Evolutionary conservation across 23 red algal species (phyloP), one percentile per base, ranked within the genome.

Genomic region (Gracilaria domingensis): DNA sequence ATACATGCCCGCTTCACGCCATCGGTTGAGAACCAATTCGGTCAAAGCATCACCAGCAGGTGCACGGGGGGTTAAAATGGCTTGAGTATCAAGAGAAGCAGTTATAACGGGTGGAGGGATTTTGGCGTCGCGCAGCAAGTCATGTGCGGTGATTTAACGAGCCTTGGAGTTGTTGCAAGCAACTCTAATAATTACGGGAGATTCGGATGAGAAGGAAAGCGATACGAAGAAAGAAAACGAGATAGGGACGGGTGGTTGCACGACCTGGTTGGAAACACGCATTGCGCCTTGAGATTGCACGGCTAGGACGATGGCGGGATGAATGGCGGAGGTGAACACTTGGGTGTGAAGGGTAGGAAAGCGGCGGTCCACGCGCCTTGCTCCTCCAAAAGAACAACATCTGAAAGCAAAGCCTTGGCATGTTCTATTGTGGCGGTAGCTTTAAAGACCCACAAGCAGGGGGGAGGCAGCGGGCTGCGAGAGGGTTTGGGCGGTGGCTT

Each of bases 1-100:
- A 49, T 79, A 60, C 73, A 90, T 60, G 53, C 87, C 87, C 8
- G 87, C 87, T 29, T 90, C 87, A 18, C 87, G 87, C 87, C 87
- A 90, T 65, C 87, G 51, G 35, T 45, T 50, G 36, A 90, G 49
- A 32, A 90, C 87, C 17, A 75, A 90, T 23, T 66, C 87, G 16
- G 87, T 69, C 16, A 90, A 49, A 23, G 87, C 87, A 90, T 90
- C 87, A 44, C 87, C 87, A 42, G 87, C 87, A 21, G 59, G 53
- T 8, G 87, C 45, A 34, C 87, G 71, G 8, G 58, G 21, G 28
- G 87, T 51, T 23, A 90, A 56, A 7, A 64, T 25, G 30, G 74
- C 87, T 6, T n/a, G 14, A 28, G 61, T 80, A 47, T 75, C 71
- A 45, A 90, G 56, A 20, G 87, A 75, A 44, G 87, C 76, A 79